These are phyloP conservation scores for Pseudogymnoascus sp. DNA, from an alignment of 2,329 filamentous ascomycete species.

Conservation along the genomic window DNA sequence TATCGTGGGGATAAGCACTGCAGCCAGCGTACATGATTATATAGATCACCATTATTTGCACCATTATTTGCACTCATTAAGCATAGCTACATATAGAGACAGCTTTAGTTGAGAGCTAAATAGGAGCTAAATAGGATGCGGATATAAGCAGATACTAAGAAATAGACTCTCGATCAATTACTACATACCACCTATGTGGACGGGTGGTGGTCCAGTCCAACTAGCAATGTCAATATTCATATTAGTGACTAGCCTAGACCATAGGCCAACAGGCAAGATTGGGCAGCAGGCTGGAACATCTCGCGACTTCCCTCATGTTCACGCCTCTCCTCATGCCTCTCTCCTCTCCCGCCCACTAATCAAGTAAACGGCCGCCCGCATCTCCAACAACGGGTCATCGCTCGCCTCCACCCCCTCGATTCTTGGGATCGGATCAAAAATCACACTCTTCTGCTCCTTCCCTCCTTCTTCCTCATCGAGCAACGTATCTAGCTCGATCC, in stretches of 20 bases:
- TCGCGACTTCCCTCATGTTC: neutral
- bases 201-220: neutral
- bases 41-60: neutral
- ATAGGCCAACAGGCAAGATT: neutral
- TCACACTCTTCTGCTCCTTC: conserved; percentile 41
- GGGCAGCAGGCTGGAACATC: neutral
- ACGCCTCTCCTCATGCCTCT: conserved; percentile 28
- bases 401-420: conserved; percentile 43
- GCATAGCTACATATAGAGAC: neutral
- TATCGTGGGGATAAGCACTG: neutral
- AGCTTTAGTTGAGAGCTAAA: neutral
- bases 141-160: neutral
- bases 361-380: conserved; percentile 47
- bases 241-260: neutral
- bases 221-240: neutral
- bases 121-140: neutral
- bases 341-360: conserved; percentile 45
- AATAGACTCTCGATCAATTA: neutral
- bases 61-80: neutral
- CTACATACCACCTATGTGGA: neutral
- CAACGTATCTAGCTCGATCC: conserved; percentile 35
- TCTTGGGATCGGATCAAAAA: conserved; percentile 50
- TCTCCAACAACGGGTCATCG: conserved; percentile 46
- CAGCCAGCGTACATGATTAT: neutral
- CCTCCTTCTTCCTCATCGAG: conserved; percentile 32